phyloP scores from a whole-genome alignment of 1,284 basidiomycete species.

The Stereum hirsutum region DNA sequence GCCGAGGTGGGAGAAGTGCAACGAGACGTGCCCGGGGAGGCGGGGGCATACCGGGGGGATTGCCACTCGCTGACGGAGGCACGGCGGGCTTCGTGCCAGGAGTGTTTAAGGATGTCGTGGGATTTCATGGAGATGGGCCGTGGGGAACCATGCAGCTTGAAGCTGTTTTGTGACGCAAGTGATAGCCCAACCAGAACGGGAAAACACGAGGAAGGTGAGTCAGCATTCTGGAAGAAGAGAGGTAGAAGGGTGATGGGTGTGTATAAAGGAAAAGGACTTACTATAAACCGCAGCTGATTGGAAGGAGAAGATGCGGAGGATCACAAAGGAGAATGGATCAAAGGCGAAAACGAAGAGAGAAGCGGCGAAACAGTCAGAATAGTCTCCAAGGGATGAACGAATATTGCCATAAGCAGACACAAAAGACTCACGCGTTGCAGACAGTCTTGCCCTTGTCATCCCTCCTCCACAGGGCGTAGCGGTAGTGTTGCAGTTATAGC shows the following conservation, averaged over 20 bases:
- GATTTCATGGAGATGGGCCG: constrained; percentile 83
- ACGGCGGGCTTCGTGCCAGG: constrained; percentile 65
- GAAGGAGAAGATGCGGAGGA: too few species aligned
- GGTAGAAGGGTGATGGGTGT: too few species aligned
- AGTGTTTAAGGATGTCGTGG: constrained; percentile 75
- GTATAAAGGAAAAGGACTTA: too few species aligned
- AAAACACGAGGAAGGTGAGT: constrained; percentile 6
- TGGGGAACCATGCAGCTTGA: constrained; percentile 73
- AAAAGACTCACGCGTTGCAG: constrained; percentile 72
- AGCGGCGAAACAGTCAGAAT: too few species aligned
- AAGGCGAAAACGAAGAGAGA: too few species aligned
- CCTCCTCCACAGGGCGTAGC: constrained; percentile 86
- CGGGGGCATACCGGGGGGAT: constrained; percentile 49
- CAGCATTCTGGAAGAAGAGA: too few species aligned
- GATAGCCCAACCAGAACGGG: constrained; percentile 25
- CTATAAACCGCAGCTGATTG: constrained; percentile 45
- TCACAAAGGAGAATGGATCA: constrained; percentile 6
- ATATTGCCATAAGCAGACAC: too few species aligned
- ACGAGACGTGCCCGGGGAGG: constrained; percentile 63
- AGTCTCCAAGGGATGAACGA: too few species aligned
- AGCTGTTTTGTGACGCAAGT: too few species aligned
- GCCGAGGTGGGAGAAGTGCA: constrained; percentile 68
- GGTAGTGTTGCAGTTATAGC: constrained; percentile 85
- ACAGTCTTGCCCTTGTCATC: constrained; percentile 89
- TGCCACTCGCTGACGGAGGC: constrained; percentile 12